Percentiles rank a stretch among this genome's conserved stretches.
phyloP scores from a whole-genome alignment of 2,329 filamentous ascomycete genomes.

The Blastomyces gilchristii region DNA sequence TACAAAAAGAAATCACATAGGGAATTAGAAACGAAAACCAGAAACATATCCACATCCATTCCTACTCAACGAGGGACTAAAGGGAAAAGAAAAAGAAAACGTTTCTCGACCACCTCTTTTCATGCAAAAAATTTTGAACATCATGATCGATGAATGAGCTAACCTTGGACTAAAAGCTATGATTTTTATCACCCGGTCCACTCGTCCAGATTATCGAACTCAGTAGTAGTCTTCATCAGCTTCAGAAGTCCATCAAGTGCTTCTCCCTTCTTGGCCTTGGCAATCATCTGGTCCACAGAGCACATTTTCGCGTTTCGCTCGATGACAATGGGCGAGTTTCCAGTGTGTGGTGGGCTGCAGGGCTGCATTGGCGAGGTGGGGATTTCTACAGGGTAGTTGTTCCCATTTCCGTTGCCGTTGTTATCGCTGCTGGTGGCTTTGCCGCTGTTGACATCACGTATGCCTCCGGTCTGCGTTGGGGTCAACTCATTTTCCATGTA shows the following conservation, averaged over 20 bases:
- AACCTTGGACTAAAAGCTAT: background rate
- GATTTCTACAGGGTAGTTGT: slow-evolving; percentile 1
- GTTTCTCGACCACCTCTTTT: background rate
- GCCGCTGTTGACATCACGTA: background rate
- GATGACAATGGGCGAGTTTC: slow-evolving; percentile 15
- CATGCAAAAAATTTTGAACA: background rate
- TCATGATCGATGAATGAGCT: background rate
- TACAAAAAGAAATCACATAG: background rate
- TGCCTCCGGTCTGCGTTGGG: slow-evolving; percentile 16
- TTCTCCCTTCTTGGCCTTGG: slow-evolving; percentile 26
- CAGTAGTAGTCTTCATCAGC: slow-evolving; percentile 29
- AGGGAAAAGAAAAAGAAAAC: background rate
- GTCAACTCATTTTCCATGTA: slow-evolving; percentile 6
- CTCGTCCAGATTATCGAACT: slow-evolving; percentile 19
- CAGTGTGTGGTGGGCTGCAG: slow-evolving; percentile 27
- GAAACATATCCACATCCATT: background rate
- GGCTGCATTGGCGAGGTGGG: slow-evolving; percentile 27
- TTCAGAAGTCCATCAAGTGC: slow-evolving; percentile 33
- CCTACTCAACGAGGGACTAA: background rate
- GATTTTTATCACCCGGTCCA: slow-evolving; percentile 17
- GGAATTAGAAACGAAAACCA: background rate
- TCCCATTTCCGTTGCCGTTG: background rate
- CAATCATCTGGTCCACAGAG: slow-evolving; percentile 15
- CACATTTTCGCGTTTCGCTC: slow-evolving; percentile 14
- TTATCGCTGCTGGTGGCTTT: background rate